Conservation (phyloP, 2,329 filamentous ascomycete species). For the Aspergillus felis region DNA sequence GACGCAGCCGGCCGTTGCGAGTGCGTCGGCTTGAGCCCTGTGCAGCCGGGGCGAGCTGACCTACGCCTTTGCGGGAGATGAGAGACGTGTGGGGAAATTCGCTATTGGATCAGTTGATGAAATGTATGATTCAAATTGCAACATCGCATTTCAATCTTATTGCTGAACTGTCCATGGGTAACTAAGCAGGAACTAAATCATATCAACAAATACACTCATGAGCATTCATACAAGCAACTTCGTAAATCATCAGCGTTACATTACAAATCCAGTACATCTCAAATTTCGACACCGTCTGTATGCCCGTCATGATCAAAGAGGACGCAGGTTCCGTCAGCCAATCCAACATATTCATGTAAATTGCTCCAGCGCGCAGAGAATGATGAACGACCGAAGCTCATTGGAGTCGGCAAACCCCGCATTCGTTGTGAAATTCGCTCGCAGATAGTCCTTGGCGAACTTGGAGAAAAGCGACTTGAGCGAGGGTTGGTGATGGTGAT, state of each 20-base stretch:
- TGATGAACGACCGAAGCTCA: constrained; percentile 15
- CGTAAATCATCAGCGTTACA: constrained; percentile 1
- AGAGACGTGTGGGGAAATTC: background rate
- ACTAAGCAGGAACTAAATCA: too few relatives aligned
- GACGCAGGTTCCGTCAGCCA: background rate
- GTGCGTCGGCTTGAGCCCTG: background rate
- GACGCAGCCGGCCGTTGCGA: background rate
- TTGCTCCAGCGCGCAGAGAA: constrained; percentile 17
- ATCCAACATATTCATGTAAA: constrained; percentile 4
- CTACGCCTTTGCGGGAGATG: too few relatives aligned
- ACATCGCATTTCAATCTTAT: background rate
- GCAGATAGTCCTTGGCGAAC: constrained; percentile 13
- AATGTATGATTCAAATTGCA: background rate
- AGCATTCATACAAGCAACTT: too few relatives aligned
- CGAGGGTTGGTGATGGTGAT: background rate
- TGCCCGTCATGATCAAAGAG: background rate
- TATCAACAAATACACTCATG: background rate
- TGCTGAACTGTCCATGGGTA: background rate
- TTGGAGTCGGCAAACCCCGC: constrained; percentile 15
- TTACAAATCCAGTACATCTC: background rate
- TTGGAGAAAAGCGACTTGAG: constrained; percentile 11
- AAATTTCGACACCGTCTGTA: background rate
- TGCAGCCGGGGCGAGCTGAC: background rate
- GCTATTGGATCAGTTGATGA: background rate
- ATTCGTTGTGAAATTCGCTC: constrained; percentile 2